Evolutionary conservation across 352 stramenopile genomes (phyloP), one percentile per base, ranked within the genome.

Genomic region (Pythium rishiriense): DNA sequence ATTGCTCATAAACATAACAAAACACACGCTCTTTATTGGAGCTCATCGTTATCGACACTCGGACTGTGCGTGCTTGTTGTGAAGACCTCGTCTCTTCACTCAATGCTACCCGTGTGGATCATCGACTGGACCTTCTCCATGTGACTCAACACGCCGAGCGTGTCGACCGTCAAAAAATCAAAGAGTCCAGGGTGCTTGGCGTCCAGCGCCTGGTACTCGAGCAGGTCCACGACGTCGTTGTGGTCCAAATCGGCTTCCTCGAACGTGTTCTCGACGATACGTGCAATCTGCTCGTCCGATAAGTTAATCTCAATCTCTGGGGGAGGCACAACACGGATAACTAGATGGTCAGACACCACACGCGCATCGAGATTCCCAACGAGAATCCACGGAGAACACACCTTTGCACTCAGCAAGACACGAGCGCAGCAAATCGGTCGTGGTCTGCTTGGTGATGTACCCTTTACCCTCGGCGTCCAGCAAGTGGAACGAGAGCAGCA

Each of bases 111-210:
- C 1, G 53, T 59, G 19, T 51, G 35, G 29, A 51, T 87, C 83
- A 91, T 88, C 24, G 83, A 92, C 62, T 92, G 86, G 35, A 92
- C 82, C 62, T 85, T 92, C 60, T 95, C 87, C 42, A 95, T 71
- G 73, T 91, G 83, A 70, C 81, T 92, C 28, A 95, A 68, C 61
- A 91, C 83, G 29, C 87, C 85, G 26, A 93, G 82, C 12, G 85
- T 83, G 65, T 95, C 87, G 45, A 95, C 87, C 19, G 84, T 95
- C 46, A 95, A 73, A 64, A 95, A 95, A 54, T 93, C 84, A 61
- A 91, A 92, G 46, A 95, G 70, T 12, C 87, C 85, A 4, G 87
- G 85, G 68, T 94, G 87, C 60, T 92, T 91, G 25, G 71, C 83
- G 57, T 95, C 87, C 21, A 95, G 64, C 57, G 81, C 75, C 83